Conservation (phyloP, 2,329 filamentous ascomycete species). For the Aspergillus hortae region DNA sequence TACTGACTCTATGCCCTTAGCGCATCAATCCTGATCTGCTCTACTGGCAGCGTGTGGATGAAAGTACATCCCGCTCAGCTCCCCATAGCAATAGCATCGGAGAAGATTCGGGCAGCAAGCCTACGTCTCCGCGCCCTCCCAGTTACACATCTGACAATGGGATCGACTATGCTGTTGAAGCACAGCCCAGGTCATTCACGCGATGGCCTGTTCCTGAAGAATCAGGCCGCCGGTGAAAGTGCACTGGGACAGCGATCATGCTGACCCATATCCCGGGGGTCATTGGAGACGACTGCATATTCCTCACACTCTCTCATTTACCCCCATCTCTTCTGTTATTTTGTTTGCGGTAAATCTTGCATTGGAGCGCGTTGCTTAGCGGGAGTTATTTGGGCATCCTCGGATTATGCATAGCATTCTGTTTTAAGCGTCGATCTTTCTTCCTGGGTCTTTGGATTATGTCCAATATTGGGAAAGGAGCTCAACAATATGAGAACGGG, state of each 20-base stretch:
- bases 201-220: constrained; percentile 26
- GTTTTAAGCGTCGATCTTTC: not conserved
- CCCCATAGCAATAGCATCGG: constrained; percentile 1
- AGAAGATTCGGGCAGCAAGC: constrained; percentile 15
- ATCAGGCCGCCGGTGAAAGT: not conserved
- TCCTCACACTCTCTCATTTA: not conserved
- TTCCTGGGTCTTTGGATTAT: not conserved
- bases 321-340: not conserved
- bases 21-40: constrained; percentile 76
- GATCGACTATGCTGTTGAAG: constrained; percentile 67
- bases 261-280: not conserved
- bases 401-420: not conserved
- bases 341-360: not conserved
- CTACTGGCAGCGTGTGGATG: constrained; percentile 68
- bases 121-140: constrained; percentile 57
- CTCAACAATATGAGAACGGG: not conserved
- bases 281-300: too few relatives aligned
- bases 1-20: constrained; percentile 33
- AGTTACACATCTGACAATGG: constrained; percentile 76
- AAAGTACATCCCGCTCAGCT: not conserved
- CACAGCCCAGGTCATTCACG: constrained; percentile 57
- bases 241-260: not conserved
- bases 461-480: not conserved
- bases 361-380: not conserved
- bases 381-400: not conserved